Evolutionary conservation across 1,139 yeast species (phyloP), one percentile per base, ranked within the genome.

Genomic region (Candida anutae): DNA sequence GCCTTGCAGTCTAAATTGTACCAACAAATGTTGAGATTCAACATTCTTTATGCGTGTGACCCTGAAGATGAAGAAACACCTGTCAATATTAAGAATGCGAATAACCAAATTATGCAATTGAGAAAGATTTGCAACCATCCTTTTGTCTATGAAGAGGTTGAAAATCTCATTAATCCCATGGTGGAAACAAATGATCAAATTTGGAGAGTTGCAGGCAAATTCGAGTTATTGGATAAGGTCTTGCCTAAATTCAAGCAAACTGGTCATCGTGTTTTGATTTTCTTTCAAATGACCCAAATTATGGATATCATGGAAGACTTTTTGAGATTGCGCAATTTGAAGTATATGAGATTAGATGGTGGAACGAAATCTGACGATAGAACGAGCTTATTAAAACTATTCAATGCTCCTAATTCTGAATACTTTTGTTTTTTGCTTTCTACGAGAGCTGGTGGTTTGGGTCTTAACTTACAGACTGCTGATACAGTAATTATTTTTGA

Each of bases 111-210:
- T 32, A 90, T 90, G 98, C 98, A 90, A 57, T 67, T 90, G 55
- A 74, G 95, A 46, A 90, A 90, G 55, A 87, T 90, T 42, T 90
- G 97, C 62, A 90, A 90, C 52, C 98, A 90, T 62, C 98, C 98
- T 1, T 90, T 81, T 61, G 97, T 90, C 11, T 90, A 85, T 55
- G 95, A 84, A 49, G 97, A 87, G 42, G 94, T 90, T 26, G 98
- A 90, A 57, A 74, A 77, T 36, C 66, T 84, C 38, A 74, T 90
- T 28, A 85, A 88, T 48, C 95, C 97, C 13, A 57, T 70, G 0
- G 66, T 66, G 32, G 74, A 70, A 40, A 79, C 85, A 1, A 78
- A 79, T 44, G 81, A 77, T 40, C 59, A 69, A 34, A 78, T 81
- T 35, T 81, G 90, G 90, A 68, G 85, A 56, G 71, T 65, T 25